Evolutionary conservation across 306 rosid genomes (phyloP), one percentile per base, ranked within the genome.

Genomic region (Prunus mume): DNA sequence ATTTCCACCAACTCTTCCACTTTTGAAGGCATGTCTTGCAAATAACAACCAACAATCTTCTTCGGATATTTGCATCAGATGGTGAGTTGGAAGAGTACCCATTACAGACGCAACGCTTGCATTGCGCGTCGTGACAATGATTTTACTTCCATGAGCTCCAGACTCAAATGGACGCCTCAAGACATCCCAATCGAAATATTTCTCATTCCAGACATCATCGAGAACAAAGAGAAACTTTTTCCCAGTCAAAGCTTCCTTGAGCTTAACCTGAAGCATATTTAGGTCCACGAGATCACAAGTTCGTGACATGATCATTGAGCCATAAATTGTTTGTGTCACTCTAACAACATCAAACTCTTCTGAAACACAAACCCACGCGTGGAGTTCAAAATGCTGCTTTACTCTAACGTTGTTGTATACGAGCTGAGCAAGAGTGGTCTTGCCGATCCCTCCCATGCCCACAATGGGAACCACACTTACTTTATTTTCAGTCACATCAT

Each of bases 91-190:
- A 62, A 34, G 68, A 24, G 68, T 45, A 6, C 58, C 69, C 41
- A 61, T 43, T 5, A 27, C 5, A 10, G 58, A 58, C 3, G 77
- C 68, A 73, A 57, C 57, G 45, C 43, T 18, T 38, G 4, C 69
- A 51, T 20, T 71, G 38, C 83, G 79, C 5, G 69, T 73, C 2
- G 77, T 73, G 3, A 73, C 34, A 43, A 73, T 43, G 15, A 73
- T 20, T 38, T 61, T 73, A 46, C 68, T 73, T 20, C 77, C 77
- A 41, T 34, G 18, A 2, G 5, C 77, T 14, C 61, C 75, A 6
- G 64, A 50, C 56, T 28, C 61, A 52, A 71, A 28, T 18, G 46
- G 45, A 7, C 61, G 10, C 38, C 47, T 49, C 4, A 71, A 52
- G 22, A 19, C 9, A 18, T 71, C 75, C 75, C 75, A 71, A 28